These are phyloP conservation scores for Solanum piurae DNA, from an alignment of 257 asterid species.

Conservation along the genomic window DNA sequence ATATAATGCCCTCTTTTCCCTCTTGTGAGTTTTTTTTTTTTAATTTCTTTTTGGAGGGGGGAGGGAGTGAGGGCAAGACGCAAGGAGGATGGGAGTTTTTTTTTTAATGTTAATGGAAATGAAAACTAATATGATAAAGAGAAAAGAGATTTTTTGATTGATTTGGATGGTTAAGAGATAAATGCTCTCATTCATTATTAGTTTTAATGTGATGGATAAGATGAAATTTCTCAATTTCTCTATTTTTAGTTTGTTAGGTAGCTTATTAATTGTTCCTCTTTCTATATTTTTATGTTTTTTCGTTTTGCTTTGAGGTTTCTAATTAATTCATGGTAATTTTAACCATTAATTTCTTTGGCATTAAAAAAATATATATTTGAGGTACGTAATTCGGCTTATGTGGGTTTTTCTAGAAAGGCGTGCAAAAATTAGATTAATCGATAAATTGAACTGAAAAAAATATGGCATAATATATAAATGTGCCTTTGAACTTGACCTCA, in stretches of 20 bases:
- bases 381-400: neutral
- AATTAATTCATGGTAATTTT: neutral
- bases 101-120: neutral
- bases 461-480: too few relatives aligned
- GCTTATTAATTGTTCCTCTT: neutral
- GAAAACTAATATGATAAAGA: neutral
- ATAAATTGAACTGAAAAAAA: too few relatives aligned
- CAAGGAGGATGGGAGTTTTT: neutral
- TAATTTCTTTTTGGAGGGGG: neutral
- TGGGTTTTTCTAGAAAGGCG: neutral
- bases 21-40: neutral
- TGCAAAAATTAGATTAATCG: too few relatives aligned
- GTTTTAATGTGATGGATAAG: neutral
- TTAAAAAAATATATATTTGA: neutral
- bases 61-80: neutral
- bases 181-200: neutral
- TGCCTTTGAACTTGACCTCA: too few relatives aligned
- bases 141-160: neutral
- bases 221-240: neutral
- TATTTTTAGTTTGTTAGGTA: neutral
- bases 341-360: neutral
- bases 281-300: neutral
- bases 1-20: conserved; percentile 1
- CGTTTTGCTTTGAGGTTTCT: neutral
- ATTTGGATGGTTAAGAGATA: neutral